Evolutionary conservation across 306 rosid genomes (phyloP), one percentile per base, ranked within the genome.

Genomic region (Sesbania bispinosa): DNA sequence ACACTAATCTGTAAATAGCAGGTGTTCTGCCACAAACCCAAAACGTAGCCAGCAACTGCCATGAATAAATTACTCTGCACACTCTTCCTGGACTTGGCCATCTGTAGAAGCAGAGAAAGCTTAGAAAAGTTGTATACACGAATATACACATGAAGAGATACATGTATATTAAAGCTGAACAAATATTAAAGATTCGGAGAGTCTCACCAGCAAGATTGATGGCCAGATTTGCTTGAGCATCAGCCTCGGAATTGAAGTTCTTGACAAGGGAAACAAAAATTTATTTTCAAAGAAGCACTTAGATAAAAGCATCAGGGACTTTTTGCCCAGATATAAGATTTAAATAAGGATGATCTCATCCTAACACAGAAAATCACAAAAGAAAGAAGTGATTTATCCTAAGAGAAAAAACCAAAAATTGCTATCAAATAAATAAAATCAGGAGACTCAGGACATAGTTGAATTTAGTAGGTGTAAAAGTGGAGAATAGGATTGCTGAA

Each of bases 191-290:
- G 59, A 63, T 53, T 75, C 71, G 26, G 47, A 53, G 62, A 63
- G 73, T 42, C 86, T 84, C 69, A 91, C 99, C 96, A n/a, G 83
- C 84, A 62, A 94, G 96, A 63, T 70, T 9, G 69, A 82, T 3
- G 8, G 91, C 99, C 81, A 86, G 83, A 85, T 94, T 94, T 60
- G 99, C 96, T 85, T 90, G 87, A 72, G 86, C 91, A 72, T 94
- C 99, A 18, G 97, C 99, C 32, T 89, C 99, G 2, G 97, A 71
- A 80, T 90, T 94, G 38, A 54, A 64, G 23, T 79, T 80, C 98
- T 94, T 80, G 60, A 26, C 50, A 80, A 62, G 70, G 73, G 35
- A 73, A 77, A 66, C 50, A 38, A 26, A 71, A 53, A 79, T 70
- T 43, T 21, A 71, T n/a, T 46, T 53, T 67, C 21, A 33, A 51